Conservation (phyloP, 2,329 filamentous ascomycete species). For the Scytalidium lignicola region DNA sequence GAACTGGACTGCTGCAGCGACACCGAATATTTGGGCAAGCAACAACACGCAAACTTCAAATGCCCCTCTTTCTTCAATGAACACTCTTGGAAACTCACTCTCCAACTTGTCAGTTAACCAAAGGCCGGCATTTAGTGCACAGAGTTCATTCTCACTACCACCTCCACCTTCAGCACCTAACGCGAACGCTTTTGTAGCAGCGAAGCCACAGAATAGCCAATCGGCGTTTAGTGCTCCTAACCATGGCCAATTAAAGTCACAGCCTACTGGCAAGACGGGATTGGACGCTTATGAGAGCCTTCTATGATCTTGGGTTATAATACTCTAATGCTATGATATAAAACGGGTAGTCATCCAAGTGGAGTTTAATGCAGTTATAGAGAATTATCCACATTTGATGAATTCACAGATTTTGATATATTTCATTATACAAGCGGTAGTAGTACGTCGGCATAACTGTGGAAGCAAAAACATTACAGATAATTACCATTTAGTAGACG, state of each 20-base stretch:
- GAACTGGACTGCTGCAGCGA: conserved; percentile 43
- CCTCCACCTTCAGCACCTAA: conserved; percentile 28
- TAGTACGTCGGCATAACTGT: too few relatives aligned
- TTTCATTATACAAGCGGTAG: too few relatives aligned
- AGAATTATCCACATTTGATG: not conserved
- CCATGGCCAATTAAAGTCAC: conserved; percentile 9
- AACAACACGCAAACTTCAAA: conserved; percentile 28
- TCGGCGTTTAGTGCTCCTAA: conserved; percentile 10
- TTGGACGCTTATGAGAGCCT: conserved; percentile 53
- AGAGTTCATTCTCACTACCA: conserved; percentile 52
- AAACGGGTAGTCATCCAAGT: not conserved
- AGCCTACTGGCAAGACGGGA: conserved; percentile 32
- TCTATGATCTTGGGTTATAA: conserved; percentile 28
- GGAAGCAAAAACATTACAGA: too few relatives aligned
- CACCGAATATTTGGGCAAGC: conserved; percentile 46
- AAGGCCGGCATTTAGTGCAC: conserved; percentile 31
- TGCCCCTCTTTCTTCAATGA: conserved; percentile 29
- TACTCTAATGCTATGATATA: too few relatives aligned
- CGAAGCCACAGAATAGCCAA: conserved; percentile 14
- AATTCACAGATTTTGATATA: too few relatives aligned
- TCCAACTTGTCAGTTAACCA: conserved; percentile 43
- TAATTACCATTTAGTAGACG: too few relatives aligned
- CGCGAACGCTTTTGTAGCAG: conserved; percentile 23
- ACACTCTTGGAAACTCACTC: conserved; percentile 39
- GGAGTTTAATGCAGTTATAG: not conserved